Percentiles rank a stretch among this genome's conserved stretches.
Conservation (phyloP, 2,329 filamentous ascomycete genomes). For the Aspergillus quadricinctus region DNA sequence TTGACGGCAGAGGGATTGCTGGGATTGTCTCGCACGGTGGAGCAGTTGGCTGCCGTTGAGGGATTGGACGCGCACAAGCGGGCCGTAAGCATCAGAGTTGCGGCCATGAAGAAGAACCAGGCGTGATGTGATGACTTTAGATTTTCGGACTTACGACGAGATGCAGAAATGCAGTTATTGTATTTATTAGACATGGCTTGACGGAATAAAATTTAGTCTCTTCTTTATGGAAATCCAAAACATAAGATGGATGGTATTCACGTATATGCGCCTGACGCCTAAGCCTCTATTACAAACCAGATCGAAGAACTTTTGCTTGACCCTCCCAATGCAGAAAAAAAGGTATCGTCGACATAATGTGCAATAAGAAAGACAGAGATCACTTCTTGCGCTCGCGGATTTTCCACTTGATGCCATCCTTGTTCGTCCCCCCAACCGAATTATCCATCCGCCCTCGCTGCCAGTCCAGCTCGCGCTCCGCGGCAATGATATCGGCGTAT, state of each 20-base stretch:
- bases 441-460: constrained; percentile 61
- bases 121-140: not conserved
- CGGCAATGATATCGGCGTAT: constrained; percentile 51
- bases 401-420: constrained; percentile 62
- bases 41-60: constrained; percentile 92
- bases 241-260: not conserved
- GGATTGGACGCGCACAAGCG: constrained; percentile 88
- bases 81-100: constrained; percentile 63
- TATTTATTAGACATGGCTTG: not conserved
- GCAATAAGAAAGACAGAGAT: constrained; percentile 3
- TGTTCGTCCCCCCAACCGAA: constrained; percentile 58
- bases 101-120: constrained; percentile 32
- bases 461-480: constrained; percentile 53
- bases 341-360: constrained; percentile 1
- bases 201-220: not conserved
- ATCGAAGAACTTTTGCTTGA: not conserved
- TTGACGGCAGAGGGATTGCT: constrained; percentile 78
- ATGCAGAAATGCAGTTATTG: not conserved
- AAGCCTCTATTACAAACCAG: not conserved
- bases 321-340: constrained; percentile 1
- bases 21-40: constrained; percentile 84
- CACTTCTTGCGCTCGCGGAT: constrained; percentile 54
- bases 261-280: not conserved
- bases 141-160: not conserved
- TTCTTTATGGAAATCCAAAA: not conserved